Percentiles rank a stretch among this genome's conserved stretches.
phyloP scores from a whole-genome alignment of 2,329 filamentous ascomycete genomes.

The Cladophialophora exuberans region DNA sequence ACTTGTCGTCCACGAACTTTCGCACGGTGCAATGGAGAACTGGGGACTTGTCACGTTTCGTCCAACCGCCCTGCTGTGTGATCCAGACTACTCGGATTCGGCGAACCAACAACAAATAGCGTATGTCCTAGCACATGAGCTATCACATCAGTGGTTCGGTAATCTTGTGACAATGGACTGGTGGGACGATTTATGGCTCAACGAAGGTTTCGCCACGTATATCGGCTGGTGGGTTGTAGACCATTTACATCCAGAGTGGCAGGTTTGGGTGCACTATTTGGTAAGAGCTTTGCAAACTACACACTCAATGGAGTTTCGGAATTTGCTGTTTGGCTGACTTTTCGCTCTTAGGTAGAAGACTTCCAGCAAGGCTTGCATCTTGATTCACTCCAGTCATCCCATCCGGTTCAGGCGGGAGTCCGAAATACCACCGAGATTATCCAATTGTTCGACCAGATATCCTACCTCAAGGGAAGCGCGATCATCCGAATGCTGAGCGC shows the following conservation, averaged over 20 bases:
- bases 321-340: conserved; percentile 41
- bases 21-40: conserved; percentile 83
- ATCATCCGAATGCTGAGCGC: conserved; percentile 95
- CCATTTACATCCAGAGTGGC: conserved; percentile 92
- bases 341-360: conserved; percentile 71
- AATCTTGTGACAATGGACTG: conserved; percentile 94
- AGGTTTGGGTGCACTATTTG: conserved; percentile 97
- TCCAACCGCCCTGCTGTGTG: conserved; percentile 91
- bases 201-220: conserved; percentile 97
- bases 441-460: conserved; percentile 97
- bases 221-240: conserved; percentile 94
- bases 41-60: conserved; percentile 97
- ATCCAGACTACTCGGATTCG: conserved; percentile 86
- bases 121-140: conserved; percentile 96
- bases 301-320: conserved; percentile 57
- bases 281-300: no score
- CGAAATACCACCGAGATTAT: conserved; percentile 93
- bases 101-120: conserved; percentile 92
- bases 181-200: conserved; percentile 93
- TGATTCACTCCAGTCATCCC: conserved; percentile 86
- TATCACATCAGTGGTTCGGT: conserved; percentile 96
- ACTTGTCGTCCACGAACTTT: conserved; percentile 91
- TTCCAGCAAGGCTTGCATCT: conserved; percentile 90
- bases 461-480: conserved; percentile 94
- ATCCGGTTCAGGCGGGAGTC: conserved; percentile 95